These are phyloP conservation scores for Pseudogymnoascus sp. DNA, from an alignment of 2,329 filamentous ascomycete genomes.

Conservation along the genomic window DNA sequence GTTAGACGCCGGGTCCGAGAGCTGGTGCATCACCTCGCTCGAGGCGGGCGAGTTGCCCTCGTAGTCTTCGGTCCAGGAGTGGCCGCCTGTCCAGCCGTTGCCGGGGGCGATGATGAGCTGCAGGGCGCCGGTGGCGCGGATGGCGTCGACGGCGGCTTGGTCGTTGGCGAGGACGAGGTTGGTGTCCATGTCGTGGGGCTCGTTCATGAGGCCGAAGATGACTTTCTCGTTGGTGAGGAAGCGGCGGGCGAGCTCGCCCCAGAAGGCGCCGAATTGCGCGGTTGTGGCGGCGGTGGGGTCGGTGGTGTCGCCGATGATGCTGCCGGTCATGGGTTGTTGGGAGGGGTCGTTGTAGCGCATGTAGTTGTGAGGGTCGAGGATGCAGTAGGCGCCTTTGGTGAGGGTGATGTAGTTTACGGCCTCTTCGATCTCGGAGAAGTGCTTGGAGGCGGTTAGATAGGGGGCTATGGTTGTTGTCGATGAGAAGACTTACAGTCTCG, in stretches of 20 bases:
- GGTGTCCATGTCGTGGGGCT: conserved; percentile 41
- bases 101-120: conserved; percentile 42
- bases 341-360: conserved; percentile 46
- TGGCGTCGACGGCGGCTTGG: conserved; percentile 39
- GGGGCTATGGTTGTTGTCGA: not conserved
- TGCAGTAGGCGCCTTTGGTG: conserved; percentile 37
- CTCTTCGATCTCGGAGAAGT: conserved; percentile 37
- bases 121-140: conserved; percentile 34
- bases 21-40: conserved; percentile 33
- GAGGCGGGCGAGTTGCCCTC: conserved; percentile 29
- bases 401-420: conserved; percentile 43
- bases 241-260: conserved; percentile 38
- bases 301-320: conserved; percentile 39
- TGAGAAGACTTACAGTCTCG: conserved; percentile 31
- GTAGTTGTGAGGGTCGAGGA: conserved; percentile 45
- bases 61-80: conserved; percentile 35
- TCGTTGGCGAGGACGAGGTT: conserved; percentile 37
- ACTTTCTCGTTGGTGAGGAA: conserved; percentile 39
- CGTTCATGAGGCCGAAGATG: conserved; percentile 42
- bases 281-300: conserved; percentile 39
- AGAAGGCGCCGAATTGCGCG: conserved; percentile 39
- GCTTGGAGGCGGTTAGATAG: conserved; percentile 17
- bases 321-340: conserved; percentile 39
- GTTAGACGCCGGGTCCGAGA: conserved; percentile 39
- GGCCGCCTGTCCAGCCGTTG: conserved; percentile 41